A percentile compares a stretch with the other conserved stretches of the same genome.
Evolutionary conservation across 108 stramenopile genomes (phyloP).

Genomic region (Nannochloropsis salina): DNA sequence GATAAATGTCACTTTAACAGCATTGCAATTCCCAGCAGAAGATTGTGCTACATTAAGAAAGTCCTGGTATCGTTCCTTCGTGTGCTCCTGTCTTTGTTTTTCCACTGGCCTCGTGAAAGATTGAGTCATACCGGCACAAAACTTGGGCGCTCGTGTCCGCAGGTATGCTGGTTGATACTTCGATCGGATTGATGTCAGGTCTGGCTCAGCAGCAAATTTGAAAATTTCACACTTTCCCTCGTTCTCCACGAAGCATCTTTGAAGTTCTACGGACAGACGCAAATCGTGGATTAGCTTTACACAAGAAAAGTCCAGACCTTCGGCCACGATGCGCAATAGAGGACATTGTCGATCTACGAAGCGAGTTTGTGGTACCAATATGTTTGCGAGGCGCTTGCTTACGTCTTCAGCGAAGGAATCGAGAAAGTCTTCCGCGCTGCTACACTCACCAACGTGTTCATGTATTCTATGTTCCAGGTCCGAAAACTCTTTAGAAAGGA

Average conservation of each 20-base stretch:
- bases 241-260: slow-evolving; percentile 16
- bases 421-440: neutral
- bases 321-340: neutral
- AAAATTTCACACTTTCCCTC: neutral
- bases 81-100: neutral
- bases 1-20: neutral
- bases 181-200: too few relatives aligned
- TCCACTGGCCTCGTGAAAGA: too few relatives aligned
- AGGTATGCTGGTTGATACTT: neutral
- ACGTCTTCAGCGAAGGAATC: neutral
- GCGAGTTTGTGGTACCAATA: neutral
- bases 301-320: neutral
- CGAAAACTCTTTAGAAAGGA: slow-evolving; percentile 8
- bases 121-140: neutral
- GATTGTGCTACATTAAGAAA: neutral
- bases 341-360: slow-evolving; percentile 6
- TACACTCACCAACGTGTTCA: neutral
- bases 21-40: neutral
- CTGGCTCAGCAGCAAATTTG: neutral
- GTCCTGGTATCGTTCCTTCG: neutral
- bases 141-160: neutral
- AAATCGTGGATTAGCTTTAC: neutral
- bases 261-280: neutral
- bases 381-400: neutral
- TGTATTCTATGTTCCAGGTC: neutral